Evolutionary conservation across 73 alveolate species (phyloP).

Genomic region (Tetrahymena malaccensis): DNA sequence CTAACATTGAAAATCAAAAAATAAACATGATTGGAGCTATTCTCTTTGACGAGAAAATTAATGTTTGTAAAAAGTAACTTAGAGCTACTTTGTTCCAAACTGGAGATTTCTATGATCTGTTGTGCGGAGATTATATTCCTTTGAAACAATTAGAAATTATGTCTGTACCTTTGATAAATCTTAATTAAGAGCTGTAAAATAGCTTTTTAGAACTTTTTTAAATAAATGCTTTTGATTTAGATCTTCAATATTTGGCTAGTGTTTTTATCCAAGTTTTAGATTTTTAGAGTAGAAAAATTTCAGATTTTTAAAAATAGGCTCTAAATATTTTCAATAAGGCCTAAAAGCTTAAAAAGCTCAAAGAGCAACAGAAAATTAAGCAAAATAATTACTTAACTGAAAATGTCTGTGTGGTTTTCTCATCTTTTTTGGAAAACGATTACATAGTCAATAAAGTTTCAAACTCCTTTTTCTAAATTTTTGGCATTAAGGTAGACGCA

Average conservation of each 20-base stretch:
- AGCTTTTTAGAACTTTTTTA: background rate
- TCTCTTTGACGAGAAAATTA: background rate
- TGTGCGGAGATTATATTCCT: background rate
- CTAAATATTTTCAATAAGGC: background rate
- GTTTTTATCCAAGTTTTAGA: background rate
- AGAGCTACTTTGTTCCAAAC: background rate
- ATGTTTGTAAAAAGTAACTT: background rate
- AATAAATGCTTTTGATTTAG: background rate
- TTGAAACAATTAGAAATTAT: background rate
- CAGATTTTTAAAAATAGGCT: background rate
- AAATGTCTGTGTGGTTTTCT: background rate
- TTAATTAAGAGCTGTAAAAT: background rate
- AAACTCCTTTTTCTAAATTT: background rate
- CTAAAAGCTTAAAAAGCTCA: background rate
- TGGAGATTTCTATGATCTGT: background rate
- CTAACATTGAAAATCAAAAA: background rate
- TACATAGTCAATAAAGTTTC: background rate
- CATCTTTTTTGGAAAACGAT: background rate
- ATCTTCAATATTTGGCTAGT: background rate
- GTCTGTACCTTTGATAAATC: background rate
- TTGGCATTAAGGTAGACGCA: background rate
- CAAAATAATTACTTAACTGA: background rate
- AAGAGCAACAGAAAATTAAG: background rate
- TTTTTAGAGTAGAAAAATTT: background rate
- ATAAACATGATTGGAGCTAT: background rate